Percentiles rank a stretch among this genome's conserved stretches.
phyloP scores from a whole-genome alignment of 257 asterid genomes.

The Nicotiana obtusifolia region DNA sequence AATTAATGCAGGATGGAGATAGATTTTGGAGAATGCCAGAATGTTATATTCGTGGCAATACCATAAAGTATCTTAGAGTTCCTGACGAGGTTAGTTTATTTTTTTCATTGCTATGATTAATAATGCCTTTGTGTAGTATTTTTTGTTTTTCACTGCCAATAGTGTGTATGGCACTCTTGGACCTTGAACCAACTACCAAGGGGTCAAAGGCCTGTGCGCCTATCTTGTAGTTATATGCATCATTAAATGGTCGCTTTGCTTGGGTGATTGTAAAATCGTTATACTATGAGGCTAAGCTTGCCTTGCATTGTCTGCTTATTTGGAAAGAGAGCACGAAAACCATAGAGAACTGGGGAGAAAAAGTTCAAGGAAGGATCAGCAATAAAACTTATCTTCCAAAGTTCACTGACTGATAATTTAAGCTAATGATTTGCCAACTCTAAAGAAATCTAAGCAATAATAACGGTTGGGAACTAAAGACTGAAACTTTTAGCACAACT shows the following conservation, averaged over 20 bases:
- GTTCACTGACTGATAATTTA: background rate
- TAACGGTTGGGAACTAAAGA: background rate
- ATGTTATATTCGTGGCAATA: conserved; percentile 64
- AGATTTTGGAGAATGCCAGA: conserved; percentile 99
- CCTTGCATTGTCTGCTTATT: background rate
- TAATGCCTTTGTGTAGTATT: background rate
- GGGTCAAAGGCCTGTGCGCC: background rate
- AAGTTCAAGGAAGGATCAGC: background rate
- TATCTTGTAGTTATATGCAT: background rate
- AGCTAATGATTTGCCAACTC: background rate
- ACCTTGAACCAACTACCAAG: background rate
- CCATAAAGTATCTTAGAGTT: conserved; percentile 75
- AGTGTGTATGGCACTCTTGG: background rate
- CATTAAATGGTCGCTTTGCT: background rate
- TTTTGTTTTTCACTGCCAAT: background rate
- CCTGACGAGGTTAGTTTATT: conserved; percentile 76
- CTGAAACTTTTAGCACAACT: background rate
- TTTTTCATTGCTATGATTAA: background rate
- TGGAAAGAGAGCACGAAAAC: background rate
- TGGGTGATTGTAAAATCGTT: background rate
- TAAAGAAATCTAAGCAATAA: background rate
- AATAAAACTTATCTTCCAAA: background rate
- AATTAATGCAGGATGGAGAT: conserved; percentile 77
- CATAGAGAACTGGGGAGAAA: background rate
- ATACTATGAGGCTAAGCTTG: background rate